Conservation (phyloP, 306 rosid genomes). For the Malus asiatica region DNA sequence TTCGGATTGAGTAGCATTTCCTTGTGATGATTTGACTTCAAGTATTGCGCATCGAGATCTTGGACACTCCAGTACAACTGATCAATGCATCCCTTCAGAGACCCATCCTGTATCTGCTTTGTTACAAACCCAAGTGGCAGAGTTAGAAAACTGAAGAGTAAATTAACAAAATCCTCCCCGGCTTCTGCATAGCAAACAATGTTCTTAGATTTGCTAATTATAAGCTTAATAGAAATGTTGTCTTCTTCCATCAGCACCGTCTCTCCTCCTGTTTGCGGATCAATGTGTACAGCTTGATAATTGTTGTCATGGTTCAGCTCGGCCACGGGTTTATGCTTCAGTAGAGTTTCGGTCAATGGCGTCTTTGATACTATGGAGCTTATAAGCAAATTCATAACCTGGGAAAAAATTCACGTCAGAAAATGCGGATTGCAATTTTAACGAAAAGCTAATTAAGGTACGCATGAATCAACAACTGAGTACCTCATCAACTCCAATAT, state of each 20-base stretch:
- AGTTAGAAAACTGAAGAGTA: constrained; percentile 11
- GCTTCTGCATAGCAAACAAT: constrained; percentile 11
- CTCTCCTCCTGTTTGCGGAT: background rate
- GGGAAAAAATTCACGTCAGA: no score
- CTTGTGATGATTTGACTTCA: background rate
- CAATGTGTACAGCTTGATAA: background rate
- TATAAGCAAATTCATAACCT: background rate
- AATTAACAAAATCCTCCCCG: background rate
- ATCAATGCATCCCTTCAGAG: constrained; percentile 1
- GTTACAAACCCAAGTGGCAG: background rate
- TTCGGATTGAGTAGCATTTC: constrained; percentile 7
- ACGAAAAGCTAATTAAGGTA: no score
- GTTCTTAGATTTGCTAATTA: constrained; percentile 6
- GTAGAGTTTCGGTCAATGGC: background rate
- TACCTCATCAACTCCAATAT: background rate
- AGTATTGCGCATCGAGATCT: background rate
- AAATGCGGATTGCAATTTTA: no score
- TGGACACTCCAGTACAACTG: background rate
- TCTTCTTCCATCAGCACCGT: background rate
- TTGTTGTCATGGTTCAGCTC: background rate
- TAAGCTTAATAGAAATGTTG: background rate
- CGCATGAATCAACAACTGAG: background rate
- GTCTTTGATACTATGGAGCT: background rate
- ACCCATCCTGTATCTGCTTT: background rate
- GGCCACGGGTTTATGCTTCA: background rate